Evolutionary conservation across 2,329 filamentous ascomycete species (phyloP).

Genomic region (Botrytis fabae): DNA sequence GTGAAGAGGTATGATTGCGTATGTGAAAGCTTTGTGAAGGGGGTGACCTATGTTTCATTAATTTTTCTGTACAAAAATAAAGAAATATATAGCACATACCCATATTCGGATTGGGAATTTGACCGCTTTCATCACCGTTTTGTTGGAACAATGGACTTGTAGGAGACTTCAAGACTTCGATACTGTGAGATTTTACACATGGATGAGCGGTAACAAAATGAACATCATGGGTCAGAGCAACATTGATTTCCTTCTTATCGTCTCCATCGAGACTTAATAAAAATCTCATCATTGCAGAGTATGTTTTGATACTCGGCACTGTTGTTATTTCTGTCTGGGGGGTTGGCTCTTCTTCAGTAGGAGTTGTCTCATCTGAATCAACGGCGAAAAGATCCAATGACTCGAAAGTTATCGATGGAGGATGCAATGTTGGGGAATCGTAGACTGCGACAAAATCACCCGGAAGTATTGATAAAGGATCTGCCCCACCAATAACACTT

Average conservation of each 20-base stretch:
- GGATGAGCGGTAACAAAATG: constrained; percentile 67
- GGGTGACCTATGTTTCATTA: constrained; percentile 52
- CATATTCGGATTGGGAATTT: constrained; percentile 14
- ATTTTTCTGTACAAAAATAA: background rate
- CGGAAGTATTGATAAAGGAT: constrained; percentile 55
- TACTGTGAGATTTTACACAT: constrained; percentile 58
- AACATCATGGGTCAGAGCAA: constrained; percentile 56
- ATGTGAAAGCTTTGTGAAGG: constrained; percentile 62
- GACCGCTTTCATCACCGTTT: constrained; percentile 34
- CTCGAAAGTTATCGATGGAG: constrained; percentile 51
- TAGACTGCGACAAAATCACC: constrained; percentile 64
- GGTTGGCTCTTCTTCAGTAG: constrained; percentile 40
- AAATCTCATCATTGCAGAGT: constrained; percentile 40
- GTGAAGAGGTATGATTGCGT: constrained; percentile 59
- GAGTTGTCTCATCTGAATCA: constrained; percentile 44
- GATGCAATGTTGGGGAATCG: constrained; percentile 52
- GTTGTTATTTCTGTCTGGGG: constrained; percentile 28
- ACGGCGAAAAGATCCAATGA: constrained; percentile 52
- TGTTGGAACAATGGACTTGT: constrained; percentile 59
- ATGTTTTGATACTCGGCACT: constrained; percentile 34
- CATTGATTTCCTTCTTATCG: constrained; percentile 33
- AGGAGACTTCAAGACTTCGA: constrained; percentile 59
- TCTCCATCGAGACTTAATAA: constrained; percentile 29
- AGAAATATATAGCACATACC: constrained; percentile 1
- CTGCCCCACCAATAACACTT: constrained; percentile 58